Base-by-base conservation (phyloP, 495 filamentous ascomycete species). In the Hypoxylon fuscum region DNA sequence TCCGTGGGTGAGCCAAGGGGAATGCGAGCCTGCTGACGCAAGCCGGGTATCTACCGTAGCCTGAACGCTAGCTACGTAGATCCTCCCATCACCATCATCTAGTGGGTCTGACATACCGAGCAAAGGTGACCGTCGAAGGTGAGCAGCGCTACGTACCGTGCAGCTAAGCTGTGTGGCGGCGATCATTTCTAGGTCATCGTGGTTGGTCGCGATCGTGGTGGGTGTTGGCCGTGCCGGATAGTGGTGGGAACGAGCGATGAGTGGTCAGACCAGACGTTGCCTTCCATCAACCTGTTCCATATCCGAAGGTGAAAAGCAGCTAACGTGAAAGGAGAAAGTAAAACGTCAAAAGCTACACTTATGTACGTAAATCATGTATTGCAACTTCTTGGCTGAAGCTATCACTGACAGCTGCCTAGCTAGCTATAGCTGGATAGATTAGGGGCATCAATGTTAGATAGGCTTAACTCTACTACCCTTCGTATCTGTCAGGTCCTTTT, bases 371-470 rank as follows among this genome's bases (percentile, higher is more conserved):
- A 61, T 42, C 52, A 62, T 66, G 57, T 47, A 47, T 18, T 66
- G 51, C 52, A 58, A 66, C 63, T 57, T 62, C 57, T 61, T 66
- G 62, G 62, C 62, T 46, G 14, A 55, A 31, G 49, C 40, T 55
- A 55, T 59, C 55, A 42, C 55, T 56, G 55, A 66, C 63, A 66
- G 53, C 63, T 66, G 63, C 63, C 63, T 66, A 66, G 57, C 57
- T 66, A 62, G 57, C 63, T 58, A 62, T 62, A 66, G 63, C 63
- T 66, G 57, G 57, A 54, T 62, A 56, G 63, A 66, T 62, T 52
- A 56, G 62, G 29, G 42, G n/a, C 17, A 34, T 15, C 15, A 22
- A 7, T 43, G 18, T 53, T 49, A 46, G 50, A 55, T 45, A 51
- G 42, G 31, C 44, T 38, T n/a, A 52, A n/a, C 9, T 41, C 7